Evolutionary conservation across 371 early-diverging fungal genomes (phyloP).

Genomic region (Syncephalastrum contaminatum): DNA sequence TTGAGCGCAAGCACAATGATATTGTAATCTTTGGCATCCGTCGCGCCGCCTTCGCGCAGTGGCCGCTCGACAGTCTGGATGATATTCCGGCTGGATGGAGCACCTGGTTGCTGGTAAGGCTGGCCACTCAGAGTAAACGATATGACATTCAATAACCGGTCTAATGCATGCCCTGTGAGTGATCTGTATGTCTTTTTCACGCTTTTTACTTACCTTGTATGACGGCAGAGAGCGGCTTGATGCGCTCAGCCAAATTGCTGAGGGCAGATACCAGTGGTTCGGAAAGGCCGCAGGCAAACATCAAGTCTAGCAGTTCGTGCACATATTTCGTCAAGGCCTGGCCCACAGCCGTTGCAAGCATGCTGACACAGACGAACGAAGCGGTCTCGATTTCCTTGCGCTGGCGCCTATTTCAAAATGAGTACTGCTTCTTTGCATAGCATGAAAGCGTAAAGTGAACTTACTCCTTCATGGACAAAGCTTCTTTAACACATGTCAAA

Average conservation of each 20-base stretch:
- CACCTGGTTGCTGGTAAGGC: conserved; percentile 82
- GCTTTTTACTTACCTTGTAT: conserved; percentile 73
- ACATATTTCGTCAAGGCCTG: conserved; percentile 85
- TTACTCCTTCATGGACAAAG: conserved; percentile 56
- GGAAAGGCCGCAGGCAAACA: conserved; percentile 88
- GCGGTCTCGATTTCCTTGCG: conserved; percentile 68
- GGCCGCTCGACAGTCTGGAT: conserved; percentile 43
- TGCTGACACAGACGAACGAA: conserved; percentile 83
- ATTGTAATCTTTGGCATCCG: conserved; percentile 72
- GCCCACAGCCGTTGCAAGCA: conserved; percentile 89
- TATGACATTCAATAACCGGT: conserved; percentile 85
- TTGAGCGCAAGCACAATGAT: conserved; percentile 83
- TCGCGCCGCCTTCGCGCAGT: conserved; percentile 44
- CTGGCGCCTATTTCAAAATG: conserved; percentile 39
- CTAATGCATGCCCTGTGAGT: conserved; percentile 33
- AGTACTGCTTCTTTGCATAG: background rate
- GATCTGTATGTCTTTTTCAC: background rate
- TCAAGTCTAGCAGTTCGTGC: conserved; percentile 86
- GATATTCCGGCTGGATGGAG: conserved; percentile 52
- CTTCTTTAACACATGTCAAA: conserved; percentile 72
- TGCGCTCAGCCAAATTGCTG: conserved; percentile 76
- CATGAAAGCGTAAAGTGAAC: background rate
- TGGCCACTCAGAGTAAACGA: conserved; percentile 85
- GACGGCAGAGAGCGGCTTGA: conserved; percentile 79
- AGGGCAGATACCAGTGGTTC: conserved; percentile 83